Base-by-base conservation (phyloP, 768 basidiomycete genomes). In the Artomyces pyxidatus region DNA sequence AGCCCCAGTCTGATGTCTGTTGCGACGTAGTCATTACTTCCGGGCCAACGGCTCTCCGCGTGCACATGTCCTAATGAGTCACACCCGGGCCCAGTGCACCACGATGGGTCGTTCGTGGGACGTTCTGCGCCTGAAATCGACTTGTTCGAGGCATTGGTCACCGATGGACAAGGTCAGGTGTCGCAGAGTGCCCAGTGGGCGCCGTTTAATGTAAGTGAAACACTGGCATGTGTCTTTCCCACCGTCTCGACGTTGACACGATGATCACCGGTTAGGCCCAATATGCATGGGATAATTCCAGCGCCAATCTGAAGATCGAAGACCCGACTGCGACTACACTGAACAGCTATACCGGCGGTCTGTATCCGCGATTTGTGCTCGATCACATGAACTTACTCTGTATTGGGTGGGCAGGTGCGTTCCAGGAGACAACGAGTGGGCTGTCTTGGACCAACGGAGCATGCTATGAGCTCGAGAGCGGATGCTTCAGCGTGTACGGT, bases 41-140 rank as follows among this genome's bases (percentile, higher is more conserved):
- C 83, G 3, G 93, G 92, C 10, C 91, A 93, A 62, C 77, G 81
- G 46, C 69, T 96, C 23, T 90, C 88, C 6, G 72, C 86, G 40
- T 97, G 95, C 65, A 97, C 95, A 2, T 97, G 95, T 61, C 65
- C 73, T 11, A 81, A 82, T 22, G 87, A 94, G 65, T 71, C 81
- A 7, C 93, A 96, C 65, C 94, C 94, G 3, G 94, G 94, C 8
- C 93, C 93, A 21, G 65, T 79, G 42, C 81, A 83, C 51, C 51
- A 68, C 0, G 87, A 95, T 55, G 91, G 91, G 26, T 73, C 82
- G 2, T 93, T 56, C 47, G 67, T 87, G 2, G 93, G 91, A 1
- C 72, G 93, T 19, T 65, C 84, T 3, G 88, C 92, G 4, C 92
- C 92, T 1, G 91, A 95, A 64, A 93, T 94, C 44, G 93, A 95